These are phyloP conservation scores for Salix udensis DNA, from an alignment of 345 rosid genomes.

Conservation along the genomic window DNA sequence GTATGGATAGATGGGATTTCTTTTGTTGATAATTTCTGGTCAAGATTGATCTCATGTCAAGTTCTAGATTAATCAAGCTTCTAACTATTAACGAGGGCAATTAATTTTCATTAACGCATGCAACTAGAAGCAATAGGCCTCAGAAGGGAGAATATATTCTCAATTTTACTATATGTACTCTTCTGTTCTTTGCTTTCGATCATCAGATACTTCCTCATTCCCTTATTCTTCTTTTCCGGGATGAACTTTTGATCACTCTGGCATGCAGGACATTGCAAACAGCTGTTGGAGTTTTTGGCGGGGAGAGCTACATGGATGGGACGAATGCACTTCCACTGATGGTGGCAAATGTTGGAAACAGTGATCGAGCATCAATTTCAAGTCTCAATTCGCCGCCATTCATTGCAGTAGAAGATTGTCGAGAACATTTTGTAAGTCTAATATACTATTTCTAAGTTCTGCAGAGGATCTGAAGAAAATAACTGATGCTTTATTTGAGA, in stretches of 20 bases:
- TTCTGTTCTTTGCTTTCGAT: neutral
- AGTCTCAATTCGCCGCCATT: conserved; percentile 76
- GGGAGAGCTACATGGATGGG: conserved; percentile 63
- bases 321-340: conserved; percentile 69
- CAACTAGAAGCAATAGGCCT: neutral
- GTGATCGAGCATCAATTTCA: conserved; percentile 72
- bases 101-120: neutral
- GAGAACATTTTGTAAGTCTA: conserved; percentile 83
- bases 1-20: neutral
- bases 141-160: neutral
- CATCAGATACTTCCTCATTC: neutral
- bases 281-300: conserved; percentile 96
- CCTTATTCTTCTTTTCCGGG: neutral
- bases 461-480: neutral
- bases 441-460: neutral
- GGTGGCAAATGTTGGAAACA: conserved; percentile 87
- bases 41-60: neutral
- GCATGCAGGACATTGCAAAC: conserved; percentile 84
- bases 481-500: neutral
- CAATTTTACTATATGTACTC: neutral
- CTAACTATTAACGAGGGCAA: too few relatives aligned
- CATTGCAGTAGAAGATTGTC: conserved; percentile 77
- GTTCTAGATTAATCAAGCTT: neutral
- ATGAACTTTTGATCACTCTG: conserved; percentile 15
- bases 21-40: neutral